These are phyloP conservation scores for Nothophytophthora sp. DNA, from an alignment of 352 stramenopile species.

Conservation along the genomic window DNA sequence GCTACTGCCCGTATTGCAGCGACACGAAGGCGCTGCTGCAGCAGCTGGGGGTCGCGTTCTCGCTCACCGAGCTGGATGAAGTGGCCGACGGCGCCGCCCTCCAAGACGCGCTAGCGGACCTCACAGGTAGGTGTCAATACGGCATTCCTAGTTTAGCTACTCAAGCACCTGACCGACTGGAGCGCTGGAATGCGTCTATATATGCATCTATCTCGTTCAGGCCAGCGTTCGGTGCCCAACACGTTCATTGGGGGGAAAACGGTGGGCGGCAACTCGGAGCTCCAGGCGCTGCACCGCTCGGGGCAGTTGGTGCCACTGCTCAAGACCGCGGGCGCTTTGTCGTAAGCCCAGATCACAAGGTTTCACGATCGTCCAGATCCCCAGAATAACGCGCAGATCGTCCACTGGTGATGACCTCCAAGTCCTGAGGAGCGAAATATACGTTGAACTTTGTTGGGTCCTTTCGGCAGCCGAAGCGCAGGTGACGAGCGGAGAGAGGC, in stretches of 20 bases:
- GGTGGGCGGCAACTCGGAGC: conserved; percentile 94
- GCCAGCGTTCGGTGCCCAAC: conserved; percentile 94
- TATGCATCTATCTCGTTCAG: no score
- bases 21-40: conserved; percentile 51
- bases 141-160: not conserved
- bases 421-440: no score
- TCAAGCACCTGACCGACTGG: not conserved
- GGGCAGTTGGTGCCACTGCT: conserved; percentile 90
- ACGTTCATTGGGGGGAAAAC: conserved; percentile 94
- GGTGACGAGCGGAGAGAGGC: no score
- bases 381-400: not conserved
- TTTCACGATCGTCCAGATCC: no score
- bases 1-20: conserved; percentile 93
- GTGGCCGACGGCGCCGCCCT: conserved; percentile 37
- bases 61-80: conserved; percentile 47
- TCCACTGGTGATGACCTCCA: no score
- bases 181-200: not conserved
- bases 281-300: conserved; percentile 70
- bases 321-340: conserved; percentile 40
- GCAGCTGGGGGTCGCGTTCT: conserved; percentile 36
- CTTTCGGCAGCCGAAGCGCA: no score
- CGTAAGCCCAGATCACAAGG: conserved; percentile 1
- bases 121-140: conserved; percentile 31
- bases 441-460: no score
- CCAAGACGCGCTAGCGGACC: conserved; percentile 41